phyloP scores from a whole-genome alignment of 805 yeast genomes.

The Nakazawaea molendinolei region DNA sequence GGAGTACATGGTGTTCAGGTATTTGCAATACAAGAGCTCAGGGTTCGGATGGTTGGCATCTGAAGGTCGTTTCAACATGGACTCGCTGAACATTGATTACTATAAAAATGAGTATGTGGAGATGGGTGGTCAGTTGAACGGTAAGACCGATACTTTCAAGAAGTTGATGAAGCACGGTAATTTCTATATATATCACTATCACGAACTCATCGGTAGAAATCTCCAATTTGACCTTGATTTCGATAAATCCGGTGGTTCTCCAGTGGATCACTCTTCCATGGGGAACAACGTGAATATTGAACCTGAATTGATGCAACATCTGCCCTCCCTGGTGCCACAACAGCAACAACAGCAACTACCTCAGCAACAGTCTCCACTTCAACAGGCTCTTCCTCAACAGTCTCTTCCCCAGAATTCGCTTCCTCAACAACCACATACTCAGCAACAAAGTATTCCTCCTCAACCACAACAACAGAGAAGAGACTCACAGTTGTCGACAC shows the following conservation, averaged over 20 bases:
- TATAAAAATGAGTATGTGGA: conserved; percentile 8
- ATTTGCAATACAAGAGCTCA: conserved; percentile 6
- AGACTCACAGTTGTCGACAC: too few species aligned
- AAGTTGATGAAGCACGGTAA: conserved; percentile 12
- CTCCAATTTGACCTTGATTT: conserved; percentile 10
- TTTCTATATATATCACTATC: conserved; percentile 11
- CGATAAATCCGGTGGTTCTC: not conserved
- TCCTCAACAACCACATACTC: too few species aligned
- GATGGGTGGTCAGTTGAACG: conserved; percentile 11
- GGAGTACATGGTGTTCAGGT: conserved; percentile 11
- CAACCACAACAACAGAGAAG: too few species aligned
- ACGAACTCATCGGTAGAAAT: conserved; percentile 10
- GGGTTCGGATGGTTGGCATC: conserved; percentile 11
- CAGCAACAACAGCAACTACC: conserved; percentile 1
- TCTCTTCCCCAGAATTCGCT: not conserved
- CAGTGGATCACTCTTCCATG: not conserved
- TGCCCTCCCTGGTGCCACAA: conserved; percentile 1
- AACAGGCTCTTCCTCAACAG: not conserved
- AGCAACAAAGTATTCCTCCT: too few species aligned
- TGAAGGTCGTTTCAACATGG: conserved; percentile 10
- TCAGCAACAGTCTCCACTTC: not conserved
- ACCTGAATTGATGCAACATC: conserved; percentile 7
- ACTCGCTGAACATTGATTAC: conserved; percentile 4
- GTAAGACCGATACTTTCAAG: conserved; percentile 11
- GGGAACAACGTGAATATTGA: conserved; percentile 2